Conservation (phyloP, 176 grass and related monocot species). For the Alloteropsis semialata region DNA sequence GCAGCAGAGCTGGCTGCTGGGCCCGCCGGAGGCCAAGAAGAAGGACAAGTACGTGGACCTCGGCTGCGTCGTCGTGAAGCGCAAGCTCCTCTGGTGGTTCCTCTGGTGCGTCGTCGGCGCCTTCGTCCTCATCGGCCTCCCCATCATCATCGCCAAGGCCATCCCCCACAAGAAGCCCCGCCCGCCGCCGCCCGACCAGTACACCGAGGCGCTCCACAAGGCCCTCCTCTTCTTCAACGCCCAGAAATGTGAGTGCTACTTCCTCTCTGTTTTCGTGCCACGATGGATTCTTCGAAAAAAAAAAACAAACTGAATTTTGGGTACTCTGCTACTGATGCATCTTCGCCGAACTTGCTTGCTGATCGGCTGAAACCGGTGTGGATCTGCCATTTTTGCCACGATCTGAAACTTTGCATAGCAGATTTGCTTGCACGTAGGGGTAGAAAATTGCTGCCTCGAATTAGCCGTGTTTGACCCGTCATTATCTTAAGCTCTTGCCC, state of each 20-base stretch:
- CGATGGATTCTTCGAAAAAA: neutral
- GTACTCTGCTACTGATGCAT: neutral
- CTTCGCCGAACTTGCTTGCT: neutral
- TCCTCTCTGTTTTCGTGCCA: neutral
- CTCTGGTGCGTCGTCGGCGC: conserved; percentile 56
- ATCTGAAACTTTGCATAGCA: neutral
- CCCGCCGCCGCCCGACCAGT: conserved; percentile 54
- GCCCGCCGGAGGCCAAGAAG: conserved; percentile 79
- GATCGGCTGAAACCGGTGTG: neutral
- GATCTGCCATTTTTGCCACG: neutral
- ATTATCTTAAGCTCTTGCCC: neutral
- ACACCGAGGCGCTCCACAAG: conserved; percentile 87
- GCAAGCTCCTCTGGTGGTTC: conserved; percentile 69
- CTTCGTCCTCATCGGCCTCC: conserved; percentile 77
- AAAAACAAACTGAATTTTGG: neutral
- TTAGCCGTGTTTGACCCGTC: conserved; percentile 1
- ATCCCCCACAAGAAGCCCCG: conserved; percentile 77
- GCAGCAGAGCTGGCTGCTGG: conserved; percentile 95
- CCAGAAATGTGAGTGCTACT: conserved; percentile 62
- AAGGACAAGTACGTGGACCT: conserved; percentile 96
- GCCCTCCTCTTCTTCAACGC: conserved; percentile 98
- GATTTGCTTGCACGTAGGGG: neutral
- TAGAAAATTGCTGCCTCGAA: neutral
- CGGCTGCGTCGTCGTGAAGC: conserved; percentile 79
- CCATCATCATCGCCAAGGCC: conserved; percentile 85